Percentiles rank a stretch among this genome's conserved stretches.
Conservation (phyloP, 139 green algal species). For the Tetradesmus lagerheimii region DNA sequence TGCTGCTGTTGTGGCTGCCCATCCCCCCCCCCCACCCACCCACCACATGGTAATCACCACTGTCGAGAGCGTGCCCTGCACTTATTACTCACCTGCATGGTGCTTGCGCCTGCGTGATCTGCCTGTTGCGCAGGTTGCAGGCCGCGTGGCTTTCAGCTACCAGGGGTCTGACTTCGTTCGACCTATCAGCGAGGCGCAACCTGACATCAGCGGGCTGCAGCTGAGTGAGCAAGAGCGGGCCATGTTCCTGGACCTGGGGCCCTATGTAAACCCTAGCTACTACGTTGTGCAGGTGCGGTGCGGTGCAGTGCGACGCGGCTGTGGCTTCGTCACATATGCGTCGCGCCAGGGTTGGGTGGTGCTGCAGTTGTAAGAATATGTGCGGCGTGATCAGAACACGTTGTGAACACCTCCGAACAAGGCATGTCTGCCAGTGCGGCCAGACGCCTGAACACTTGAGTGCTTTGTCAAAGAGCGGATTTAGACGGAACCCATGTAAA, state of each 20-base stretch:
- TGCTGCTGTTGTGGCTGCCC: too few relatives aligned
- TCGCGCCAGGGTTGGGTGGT: too few relatives aligned
- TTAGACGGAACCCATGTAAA: too few relatives aligned
- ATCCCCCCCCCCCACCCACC: neutral
- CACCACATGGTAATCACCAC: too few relatives aligned
- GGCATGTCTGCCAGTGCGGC: too few relatives aligned
- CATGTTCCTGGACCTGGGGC: conserved; percentile 75
- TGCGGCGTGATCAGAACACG: too few relatives aligned
- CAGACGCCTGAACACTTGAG: too few relatives aligned
- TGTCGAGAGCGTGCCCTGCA: too few relatives aligned
- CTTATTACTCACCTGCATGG: neutral
- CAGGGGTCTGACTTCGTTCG: conserved; percentile 65
- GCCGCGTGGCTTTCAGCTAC: conserved; percentile 45
- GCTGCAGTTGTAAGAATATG: too few relatives aligned
- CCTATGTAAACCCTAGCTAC: conserved; percentile 72
- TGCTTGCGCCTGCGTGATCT: neutral
- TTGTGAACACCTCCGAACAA: too few relatives aligned
- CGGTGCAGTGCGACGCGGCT: neutral
- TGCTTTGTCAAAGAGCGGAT: too few relatives aligned
- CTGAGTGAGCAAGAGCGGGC: conserved; percentile 60
- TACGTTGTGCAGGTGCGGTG: conserved; percentile 70
- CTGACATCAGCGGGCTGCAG: conserved; percentile 5
- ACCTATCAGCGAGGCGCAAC: conserved; percentile 48
- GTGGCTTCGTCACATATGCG: too few relatives aligned
- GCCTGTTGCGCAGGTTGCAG: neutral